A percentile compares a stretch with the other conserved stretches of the same genome.
Conservation (phyloP, 345 rosid genomes). For the Conringia planisiliqua region DNA sequence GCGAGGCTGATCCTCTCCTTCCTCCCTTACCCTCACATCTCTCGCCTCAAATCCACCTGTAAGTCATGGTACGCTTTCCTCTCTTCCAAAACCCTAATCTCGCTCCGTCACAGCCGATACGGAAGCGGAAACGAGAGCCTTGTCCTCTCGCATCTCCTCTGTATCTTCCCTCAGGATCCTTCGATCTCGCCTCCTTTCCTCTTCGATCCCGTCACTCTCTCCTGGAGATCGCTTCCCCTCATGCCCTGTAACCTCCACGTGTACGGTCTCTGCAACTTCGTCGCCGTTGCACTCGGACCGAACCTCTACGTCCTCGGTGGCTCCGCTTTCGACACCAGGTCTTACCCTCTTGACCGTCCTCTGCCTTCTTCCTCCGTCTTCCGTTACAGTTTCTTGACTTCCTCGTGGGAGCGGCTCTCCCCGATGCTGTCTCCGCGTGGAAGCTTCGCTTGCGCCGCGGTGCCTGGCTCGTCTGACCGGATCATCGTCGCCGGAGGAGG, state of each 20-base stretch:
- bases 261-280: conserved; percentile 90
- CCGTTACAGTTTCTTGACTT: conserved; percentile 54
- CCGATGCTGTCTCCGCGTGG: conserved; percentile 86
- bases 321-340: conserved; percentile 76
- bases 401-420: conserved; percentile 60
- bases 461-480: conserved; percentile 37
- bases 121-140: background rate
- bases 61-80: conserved; percentile 71
- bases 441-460: conserved; percentile 78
- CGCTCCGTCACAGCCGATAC: conserved; percentile 46
- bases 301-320: conserved; percentile 80
- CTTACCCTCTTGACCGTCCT: conserved; percentile 86
- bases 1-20: conserved; percentile 53
- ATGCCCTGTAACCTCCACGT: conserved; percentile 78
- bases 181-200: conserved; percentile 72
- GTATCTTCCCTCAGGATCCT: conserved; percentile 87
- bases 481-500: conserved; percentile 92
- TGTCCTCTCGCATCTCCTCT: conserved; percentile 66
- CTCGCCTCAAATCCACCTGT: conserved; percentile 68
- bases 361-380: conserved; percentile 60
- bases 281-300: conserved; percentile 59
- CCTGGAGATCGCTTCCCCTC: conserved; percentile 74
- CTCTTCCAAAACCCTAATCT: conserved; percentile 63
- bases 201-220: conserved; percentile 62
- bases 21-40: conserved; percentile 69